Base-by-base conservation (phyloP, 768 basidiomycete species). In the Lyophyllum atratum region DNA sequence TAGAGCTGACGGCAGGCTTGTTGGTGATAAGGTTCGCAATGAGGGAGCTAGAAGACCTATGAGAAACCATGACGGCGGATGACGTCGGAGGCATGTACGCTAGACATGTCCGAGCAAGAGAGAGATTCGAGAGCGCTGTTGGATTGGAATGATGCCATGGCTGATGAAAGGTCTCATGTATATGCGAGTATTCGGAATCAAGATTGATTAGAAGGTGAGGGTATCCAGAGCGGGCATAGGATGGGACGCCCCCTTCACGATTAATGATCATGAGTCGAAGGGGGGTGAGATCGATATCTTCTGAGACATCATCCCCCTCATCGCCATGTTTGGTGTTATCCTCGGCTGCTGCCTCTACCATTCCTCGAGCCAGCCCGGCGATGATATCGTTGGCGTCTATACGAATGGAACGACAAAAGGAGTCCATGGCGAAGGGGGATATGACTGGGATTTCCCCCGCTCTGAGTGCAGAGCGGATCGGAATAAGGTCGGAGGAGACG, bases 21-120 rank as follows among this genome's bases (percentile, higher is more conserved):
- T 99, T 99, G 29, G 96, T 99, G 68, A 99, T 95, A 25, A 99
- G 82, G 73, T 98, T 98, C 45, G 86, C 96, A 65, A 99, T 98
- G 59, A 99, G 84, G 2, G 93, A 93, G 59, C 92, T 93, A 0
- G 95, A 92, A 1, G 95, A 96, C 49, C 95, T 92, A 75, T 99
- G 97, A 14, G 94, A 96, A 48, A 98, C 97, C 86, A 99, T 91
- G 62, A 98, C 80, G 12, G 95, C 97, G 15, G 95, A 97, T 1
- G 96, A 93, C 2, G 91, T 84, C 7, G 90, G 84, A 1, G 97
- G 97, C 92, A 99, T 97, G 71, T 93, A 91, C 2, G 81, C 76
- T 39, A 99, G 81, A 70, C 97, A 99, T 34, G 85, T 89, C 31
- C 85, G 85, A 10, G 97, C 90, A 37, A 99, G 81, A 7, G 85